Base-by-base conservation (phyloP, 2,329 filamentous ascomycete genomes). In the Fusarium avenaceum region DNA sequence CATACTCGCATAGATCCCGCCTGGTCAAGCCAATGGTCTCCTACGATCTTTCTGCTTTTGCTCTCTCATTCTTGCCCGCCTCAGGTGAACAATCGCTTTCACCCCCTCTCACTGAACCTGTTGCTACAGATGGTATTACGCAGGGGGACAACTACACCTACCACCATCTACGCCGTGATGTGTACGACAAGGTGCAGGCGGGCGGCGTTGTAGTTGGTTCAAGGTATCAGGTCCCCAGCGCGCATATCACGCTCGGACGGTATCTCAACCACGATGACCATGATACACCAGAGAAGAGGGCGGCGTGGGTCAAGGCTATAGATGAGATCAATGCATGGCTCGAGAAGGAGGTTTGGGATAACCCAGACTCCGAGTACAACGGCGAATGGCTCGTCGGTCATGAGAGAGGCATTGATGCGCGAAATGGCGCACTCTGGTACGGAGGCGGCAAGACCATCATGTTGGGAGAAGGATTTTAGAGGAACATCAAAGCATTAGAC, bases 301-400 rank as follows among this genome's bases (percentile, higher is more conserved):
- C 82, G 72, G 78, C 73, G n/a, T 90, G 94, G 83, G 83, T 97
- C 15, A 79, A 84, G 15, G 85, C 85, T 51, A 90, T 97, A 49
- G 92, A 96, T 43, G 83, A 87, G 63, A 86, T 97, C 70, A 98
- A 98, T 78, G 77, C 75, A 11, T 94, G 90, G 90, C 81, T 97
- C 26, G 83, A 89, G 75, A 79, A 79, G 13, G 86, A 92, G 73
- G 90, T 90, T 50, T 96, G 93, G 92, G 86, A 88, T 20, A 81
- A 78, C 39, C 72, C 77, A 24, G 79, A 75, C 46, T 80, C 76
- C 10, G 78, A 79, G 13, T 80, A 83, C 35, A 76, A 83, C 3
- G 90, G 83, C 0, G 91, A 96, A 75, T 97, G 95, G 94, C 81
- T 92, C 24, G 89, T 97, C n/a, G 94, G 95, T 0, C 88, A 96